These are phyloP conservation scores for Cryptosporidium muris DNA, from an alignment of 169 alveolate genomes.

Conservation along the genomic window DNA sequence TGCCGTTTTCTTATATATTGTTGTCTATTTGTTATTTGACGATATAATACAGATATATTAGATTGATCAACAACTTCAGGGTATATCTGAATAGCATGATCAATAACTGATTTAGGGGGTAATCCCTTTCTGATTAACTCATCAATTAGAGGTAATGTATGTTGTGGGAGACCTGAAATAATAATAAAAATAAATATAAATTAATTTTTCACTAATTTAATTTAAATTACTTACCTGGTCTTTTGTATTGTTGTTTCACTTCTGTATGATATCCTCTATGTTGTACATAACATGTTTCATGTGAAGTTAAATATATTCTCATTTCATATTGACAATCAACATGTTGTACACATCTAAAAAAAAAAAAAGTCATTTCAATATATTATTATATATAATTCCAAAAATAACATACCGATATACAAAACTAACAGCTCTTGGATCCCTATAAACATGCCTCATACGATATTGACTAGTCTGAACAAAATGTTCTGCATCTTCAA, in stretches of 20 bases:
- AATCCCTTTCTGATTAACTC: conserved; percentile 65
- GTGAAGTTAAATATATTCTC: conserved; percentile 59
- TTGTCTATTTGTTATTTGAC: conserved; percentile 65
- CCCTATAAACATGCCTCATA: conserved; percentile 70
- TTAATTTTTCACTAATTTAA: background rate
- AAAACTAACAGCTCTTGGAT: conserved; percentile 70
- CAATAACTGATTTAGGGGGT: conserved; percentile 68
- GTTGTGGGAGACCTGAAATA: conserved; percentile 59
- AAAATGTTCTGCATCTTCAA: conserved; percentile 69
- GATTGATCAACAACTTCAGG: conserved; percentile 70
- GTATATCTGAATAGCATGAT: conserved; percentile 67
- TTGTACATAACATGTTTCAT: conserved; percentile 70
- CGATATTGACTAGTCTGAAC: conserved; percentile 71
- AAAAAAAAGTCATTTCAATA: background rate
- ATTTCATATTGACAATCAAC: conserved; percentile 69
- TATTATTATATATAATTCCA: background rate
- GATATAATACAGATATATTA: conserved; percentile 50
- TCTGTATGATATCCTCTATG: conserved; percentile 69
- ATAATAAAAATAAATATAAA: background rate
- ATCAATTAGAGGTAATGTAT: conserved; percentile 66
- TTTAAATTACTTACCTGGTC: conserved; percentile 60
- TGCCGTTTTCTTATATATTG: conserved; percentile 69
- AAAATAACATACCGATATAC: conserved; percentile 43
- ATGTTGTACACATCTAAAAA: conserved; percentile 58
- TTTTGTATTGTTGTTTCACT: conserved; percentile 56